A percentile compares a stretch with the other conserved stretches of the same genome.
Evolutionary conservation across 2,329 filamentous ascomycete species (phyloP).

Genomic region (Botrytis fragariae): DNA sequence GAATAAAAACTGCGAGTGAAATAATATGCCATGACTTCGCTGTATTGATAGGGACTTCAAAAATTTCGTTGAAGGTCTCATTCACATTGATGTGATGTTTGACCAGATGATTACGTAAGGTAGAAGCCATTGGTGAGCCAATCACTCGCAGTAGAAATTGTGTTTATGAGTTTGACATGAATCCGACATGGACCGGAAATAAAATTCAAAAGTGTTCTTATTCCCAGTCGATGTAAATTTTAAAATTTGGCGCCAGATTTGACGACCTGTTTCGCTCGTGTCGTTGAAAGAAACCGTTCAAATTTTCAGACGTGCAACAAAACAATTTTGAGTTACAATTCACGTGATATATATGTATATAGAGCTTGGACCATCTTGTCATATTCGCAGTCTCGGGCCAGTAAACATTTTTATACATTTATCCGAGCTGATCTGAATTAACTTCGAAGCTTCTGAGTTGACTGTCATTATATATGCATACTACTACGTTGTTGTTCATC

Average conservation of each 20-base stretch:
- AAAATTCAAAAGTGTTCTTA: not conserved
- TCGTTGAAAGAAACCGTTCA: not conserved
- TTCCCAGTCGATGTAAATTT: not conserved
- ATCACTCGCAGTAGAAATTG: not conserved
- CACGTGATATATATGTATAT: not conserved
- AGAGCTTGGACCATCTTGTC: not conserved
- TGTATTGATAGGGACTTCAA: not conserved
- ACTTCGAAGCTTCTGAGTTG: not conserved
- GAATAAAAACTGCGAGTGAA: not conserved
- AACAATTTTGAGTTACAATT: not conserved
- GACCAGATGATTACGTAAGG: not conserved
- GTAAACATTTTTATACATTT: not conserved
- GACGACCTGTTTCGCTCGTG: not conserved
- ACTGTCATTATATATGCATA: not conserved
- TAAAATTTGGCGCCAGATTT: not conserved
- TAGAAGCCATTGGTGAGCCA: not conserved
- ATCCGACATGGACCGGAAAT: not conserved
- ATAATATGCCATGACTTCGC: not conserved
- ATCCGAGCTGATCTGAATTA: not conserved
- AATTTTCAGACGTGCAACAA: not conserved
- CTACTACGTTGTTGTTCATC: not conserved
- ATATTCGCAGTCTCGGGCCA: not conserved
- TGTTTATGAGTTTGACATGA: not conserved
- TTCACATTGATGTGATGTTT: not conserved
- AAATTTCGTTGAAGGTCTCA: not conserved